These are phyloP conservation scores for Leccinellum albellum DNA, from an alignment of 768 basidiomycete species.

Conservation along the genomic window DNA sequence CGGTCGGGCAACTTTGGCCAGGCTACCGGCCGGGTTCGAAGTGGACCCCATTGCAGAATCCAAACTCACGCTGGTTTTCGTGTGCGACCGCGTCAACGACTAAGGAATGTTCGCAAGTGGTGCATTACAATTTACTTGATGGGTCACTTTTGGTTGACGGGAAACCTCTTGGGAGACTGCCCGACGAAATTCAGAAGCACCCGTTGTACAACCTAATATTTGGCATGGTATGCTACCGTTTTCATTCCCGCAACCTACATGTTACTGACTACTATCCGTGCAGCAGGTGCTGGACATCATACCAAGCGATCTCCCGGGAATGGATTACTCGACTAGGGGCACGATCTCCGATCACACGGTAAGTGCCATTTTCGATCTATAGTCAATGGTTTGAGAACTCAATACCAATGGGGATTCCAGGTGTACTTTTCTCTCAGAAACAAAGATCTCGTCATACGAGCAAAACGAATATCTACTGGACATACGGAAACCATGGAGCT, in stretches of 20 bases:
- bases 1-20: slow-evolving; percentile 21
- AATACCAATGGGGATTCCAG: slow-evolving; percentile 2
- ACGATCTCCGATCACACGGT: slow-evolving; percentile 18
- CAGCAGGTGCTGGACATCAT: slow-evolving; percentile 22
- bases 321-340: slow-evolving; percentile 24
- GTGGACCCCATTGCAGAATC: slow-evolving; percentile 13
- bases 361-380: neutral
- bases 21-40: slow-evolving; percentile 22
- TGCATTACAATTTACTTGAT: slow-evolving; percentile 22
- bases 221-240: slow-evolving; percentile 10
- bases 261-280: slow-evolving; percentile 3
- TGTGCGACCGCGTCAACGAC: slow-evolving; percentile 10
- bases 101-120: slow-evolving; percentile 16
- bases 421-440: slow-evolving; percentile 22
- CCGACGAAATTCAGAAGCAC: slow-evolving; percentile 15
- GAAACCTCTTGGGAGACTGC: slow-evolving; percentile 23
- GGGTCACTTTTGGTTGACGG: slow-evolving; percentile 29
- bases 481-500: slow-evolving; percentile 16
- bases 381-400: neutral
- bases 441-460: slow-evolving; percentile 18
- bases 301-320: slow-evolving; percentile 23
- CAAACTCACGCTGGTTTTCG: slow-evolving; percentile 23
- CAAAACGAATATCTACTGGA: neutral
- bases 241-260: too few relatives aligned
- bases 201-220: slow-evolving; percentile 21